Evolutionary conservation across 2,329 filamentous ascomycete genomes (phyloP), one percentile per base, ranked within the genome.

Genomic region (Trichoderma sp.): DNA sequence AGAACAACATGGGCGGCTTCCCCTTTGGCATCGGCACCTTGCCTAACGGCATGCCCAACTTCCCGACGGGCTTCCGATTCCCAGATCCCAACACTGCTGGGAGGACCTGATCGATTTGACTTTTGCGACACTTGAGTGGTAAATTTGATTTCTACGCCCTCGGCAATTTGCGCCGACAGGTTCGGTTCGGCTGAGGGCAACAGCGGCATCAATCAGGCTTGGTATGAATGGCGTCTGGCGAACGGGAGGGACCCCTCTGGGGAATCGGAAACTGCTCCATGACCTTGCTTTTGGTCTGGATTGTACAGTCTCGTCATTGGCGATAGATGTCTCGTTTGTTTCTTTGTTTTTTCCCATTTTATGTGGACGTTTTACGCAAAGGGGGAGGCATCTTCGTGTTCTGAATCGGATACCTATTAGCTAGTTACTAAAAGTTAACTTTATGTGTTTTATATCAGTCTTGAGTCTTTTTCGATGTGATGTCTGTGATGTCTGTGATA

Each of bases 31-130:
- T 83, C 57, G 78, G 80, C 36, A 82, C 80, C 9, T 67, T 83
- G 70, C 81, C 82, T 7, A 84, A 83, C 34, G 82, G 82, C 65
- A 84, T 84, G 81, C 82, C 82, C 67, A 81, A 79, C 75, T 84
- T 84, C 71, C 82, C 82, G 4, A 74, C 79, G 11, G 82, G 81
- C 21, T 84, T 83, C 68, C 74, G 77, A 21, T 83, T 83, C 65
- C 82, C 82, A 3, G 81, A 82, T 70, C 80, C 81, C 14, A 76
- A 72, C 71, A 26, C 72, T 2, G 74, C 75, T 56, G 73, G 73
- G 71, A 73, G 72, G 47, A 70, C 67, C 39, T 70, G 15, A 70
- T 21, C 39, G 2, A 30, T 15, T n/a, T 62, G 15, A 21, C n/a
- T 14, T 24, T 62, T 28, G 53, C n/a, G 32, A 15, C 18, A 68